phyloP scores from a whole-genome alignment of 345 rosid genomes.

The Barbarea vulgaris region DNA sequence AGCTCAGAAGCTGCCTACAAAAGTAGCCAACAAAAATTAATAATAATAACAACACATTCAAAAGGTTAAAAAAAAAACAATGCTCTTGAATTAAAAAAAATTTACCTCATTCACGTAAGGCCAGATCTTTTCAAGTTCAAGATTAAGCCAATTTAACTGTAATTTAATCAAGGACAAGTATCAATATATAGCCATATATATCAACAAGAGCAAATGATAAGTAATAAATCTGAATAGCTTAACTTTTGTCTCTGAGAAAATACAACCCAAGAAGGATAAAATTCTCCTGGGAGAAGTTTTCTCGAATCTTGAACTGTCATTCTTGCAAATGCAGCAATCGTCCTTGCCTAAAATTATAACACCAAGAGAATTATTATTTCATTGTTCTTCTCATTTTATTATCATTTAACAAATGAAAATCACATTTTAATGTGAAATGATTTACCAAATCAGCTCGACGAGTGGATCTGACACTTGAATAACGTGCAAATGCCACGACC shows the following conservation, averaged over 20 bases:
- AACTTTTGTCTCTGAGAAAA: conserved; percentile 81
- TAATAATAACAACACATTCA: not conserved
- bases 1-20: conserved; percentile 89
- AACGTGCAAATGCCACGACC: conserved; percentile 62
- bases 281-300: conserved; percentile 65
- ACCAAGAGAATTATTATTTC: not conserved
- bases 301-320: conserved; percentile 88
- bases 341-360: conserved; percentile 53
- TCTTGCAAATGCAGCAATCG: conserved; percentile 81
- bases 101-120: conserved; percentile 82
- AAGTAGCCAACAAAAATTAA: not conserved
- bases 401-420: not conserved
- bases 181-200: conserved; percentile 23
- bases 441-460: conserved; percentile 59
- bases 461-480: conserved; percentile 58
- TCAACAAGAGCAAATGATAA: not conserved
- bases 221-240: conserved; percentile 27
- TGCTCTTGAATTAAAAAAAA: not conserved
- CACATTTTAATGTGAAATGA: not conserved
- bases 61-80: not conserved
- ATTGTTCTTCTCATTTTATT: not conserved
- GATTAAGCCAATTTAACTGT: conserved; percentile 90
- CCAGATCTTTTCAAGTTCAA: conserved; percentile 85
- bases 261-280: conserved; percentile 85
- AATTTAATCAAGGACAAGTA: conserved; percentile 20